phyloP scores from a whole-genome alignment of 2,329 filamentous ascomycete genomes.

The Cadophora gregata region DNA sequence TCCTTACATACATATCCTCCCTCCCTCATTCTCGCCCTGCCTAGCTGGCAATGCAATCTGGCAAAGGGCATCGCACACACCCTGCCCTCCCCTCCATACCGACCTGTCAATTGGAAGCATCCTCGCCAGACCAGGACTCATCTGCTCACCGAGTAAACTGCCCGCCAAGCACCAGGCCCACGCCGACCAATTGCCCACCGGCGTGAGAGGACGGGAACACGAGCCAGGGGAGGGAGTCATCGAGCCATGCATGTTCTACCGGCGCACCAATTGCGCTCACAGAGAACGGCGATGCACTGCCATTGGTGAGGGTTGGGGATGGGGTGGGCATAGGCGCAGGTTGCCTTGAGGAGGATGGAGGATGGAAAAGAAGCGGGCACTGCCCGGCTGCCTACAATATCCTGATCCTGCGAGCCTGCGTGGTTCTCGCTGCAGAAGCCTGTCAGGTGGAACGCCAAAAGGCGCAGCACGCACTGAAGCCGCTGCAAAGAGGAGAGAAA shows the following conservation, averaged over 20 bases:
- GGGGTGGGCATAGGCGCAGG: slow-evolving; percentile 8
- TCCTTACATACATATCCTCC: slow-evolving; percentile 13
- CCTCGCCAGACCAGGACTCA: neutral
- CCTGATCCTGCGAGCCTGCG: neutral
- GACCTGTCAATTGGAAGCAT: neutral
- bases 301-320: slow-evolving; percentile 21
- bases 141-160: slow-evolving; percentile 24
- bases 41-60: slow-evolving; percentile 3
- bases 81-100: slow-evolving; percentile 8
- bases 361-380: slow-evolving; percentile 16
- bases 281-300: slow-evolving; percentile 12
- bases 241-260: slow-evolving; percentile 1
- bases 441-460: slow-evolving; percentile 18
- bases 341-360: slow-evolving; percentile 16
- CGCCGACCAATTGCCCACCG: neutral
- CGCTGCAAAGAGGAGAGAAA: slow-evolving; percentile 12
- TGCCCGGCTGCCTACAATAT: slow-evolving; percentile 31
- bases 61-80: slow-evolving; percentile 15
- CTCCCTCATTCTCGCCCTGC: slow-evolving; percentile 12
- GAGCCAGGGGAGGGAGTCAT: slow-evolving; percentile 31
- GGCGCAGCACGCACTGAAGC: slow-evolving; percentile 21
- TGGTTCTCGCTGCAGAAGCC: neutral
- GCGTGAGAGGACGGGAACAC: slow-evolving; percentile 19
- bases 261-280: slow-evolving; percentile 21
- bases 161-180: slow-evolving; percentile 15